These are phyloP conservation scores for Bipolaris victoriae DNA, from an alignment of 2,329 filamentous ascomycete genomes.

Conservation along the genomic window DNA sequence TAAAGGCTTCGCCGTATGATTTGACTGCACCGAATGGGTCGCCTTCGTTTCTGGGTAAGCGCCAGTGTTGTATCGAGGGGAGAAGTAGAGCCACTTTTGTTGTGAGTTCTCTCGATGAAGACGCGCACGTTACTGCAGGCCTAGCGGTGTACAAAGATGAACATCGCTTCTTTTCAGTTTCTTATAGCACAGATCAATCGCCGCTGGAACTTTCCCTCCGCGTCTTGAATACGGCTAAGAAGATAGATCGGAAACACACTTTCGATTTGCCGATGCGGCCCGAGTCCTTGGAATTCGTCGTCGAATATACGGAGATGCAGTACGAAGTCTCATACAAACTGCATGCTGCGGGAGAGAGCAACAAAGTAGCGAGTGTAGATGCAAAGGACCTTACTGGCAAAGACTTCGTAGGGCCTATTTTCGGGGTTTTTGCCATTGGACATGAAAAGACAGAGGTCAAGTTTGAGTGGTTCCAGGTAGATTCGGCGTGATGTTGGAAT, in stretches of 20 bases:
- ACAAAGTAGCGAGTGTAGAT: constrained; percentile 6
- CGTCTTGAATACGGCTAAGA: constrained; percentile 17
- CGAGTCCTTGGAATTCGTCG: not conserved
- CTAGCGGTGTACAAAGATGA: constrained; percentile 27
- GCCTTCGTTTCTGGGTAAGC: constrained; percentile 21
- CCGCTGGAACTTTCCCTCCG: constrained; percentile 1
- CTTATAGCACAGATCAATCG: not conserved
- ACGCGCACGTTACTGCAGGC: constrained; percentile 1
- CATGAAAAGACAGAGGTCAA: not conserved
- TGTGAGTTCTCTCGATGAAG: not conserved
- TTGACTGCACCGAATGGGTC: constrained; percentile 13
- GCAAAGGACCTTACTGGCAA: constrained; percentile 17
- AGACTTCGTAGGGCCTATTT: constrained; percentile 25
- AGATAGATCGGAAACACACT: constrained; percentile 1
- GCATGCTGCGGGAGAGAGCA: not conserved
- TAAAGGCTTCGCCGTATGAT: constrained; percentile 11
- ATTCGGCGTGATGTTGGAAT: not conserved
- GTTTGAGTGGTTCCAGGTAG: not conserved
- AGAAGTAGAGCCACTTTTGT: constrained; percentile 10
- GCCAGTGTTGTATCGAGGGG: constrained; percentile 17
- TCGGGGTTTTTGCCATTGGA: constrained; percentile 16
- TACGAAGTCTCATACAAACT: constrained; percentile 11
- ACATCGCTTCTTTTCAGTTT: constrained; percentile 23
- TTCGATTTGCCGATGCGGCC: not conserved
- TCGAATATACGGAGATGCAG: constrained; percentile 13